Percentiles rank a stretch among this genome's conserved stretches.
Conservation (phyloP, 2,329 filamentous ascomycete genomes). For the Didymella keratinophila region DNA sequence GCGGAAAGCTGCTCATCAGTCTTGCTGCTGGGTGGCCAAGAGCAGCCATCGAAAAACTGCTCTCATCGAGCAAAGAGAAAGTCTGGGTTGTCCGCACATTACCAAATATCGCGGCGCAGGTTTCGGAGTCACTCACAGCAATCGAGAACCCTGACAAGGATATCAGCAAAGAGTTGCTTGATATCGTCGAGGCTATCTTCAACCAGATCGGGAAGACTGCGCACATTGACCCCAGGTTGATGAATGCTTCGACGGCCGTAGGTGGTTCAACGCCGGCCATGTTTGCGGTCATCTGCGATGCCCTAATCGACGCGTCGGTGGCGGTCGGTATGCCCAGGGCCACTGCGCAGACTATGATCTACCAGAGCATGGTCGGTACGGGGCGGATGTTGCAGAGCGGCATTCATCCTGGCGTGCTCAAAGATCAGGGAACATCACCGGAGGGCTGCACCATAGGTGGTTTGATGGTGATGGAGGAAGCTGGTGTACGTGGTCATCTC, state of each 20-base stretch:
- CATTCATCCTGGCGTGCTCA: slow-evolving; percentile 38
- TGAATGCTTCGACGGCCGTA: slow-evolving; percentile 42
- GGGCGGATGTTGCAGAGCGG: slow-evolving; percentile 43
- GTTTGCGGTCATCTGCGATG: slow-evolving; percentile 44
- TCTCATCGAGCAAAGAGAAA: slow-evolving; percentile 24
- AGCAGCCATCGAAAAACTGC: slow-evolving; percentile 51
- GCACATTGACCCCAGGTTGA: slow-evolving; percentile 31
- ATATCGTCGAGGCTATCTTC: slow-evolving; percentile 35
- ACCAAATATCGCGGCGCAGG: slow-evolving; percentile 56
- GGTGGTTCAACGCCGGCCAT: slow-evolving; percentile 45
- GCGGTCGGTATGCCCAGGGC: slow-evolving; percentile 38
- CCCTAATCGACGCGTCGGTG: slow-evolving; percentile 42
- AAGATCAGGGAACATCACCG: slow-evolving; percentile 41
- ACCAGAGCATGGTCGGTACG: slow-evolving; percentile 44
- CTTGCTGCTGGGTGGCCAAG: slow-evolving; percentile 61
- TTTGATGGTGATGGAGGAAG: slow-evolving; percentile 46
- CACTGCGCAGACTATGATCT: slow-evolving; percentile 40
- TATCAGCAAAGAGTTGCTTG: slow-evolving; percentile 26
- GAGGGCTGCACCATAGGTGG: slow-evolving; percentile 48
- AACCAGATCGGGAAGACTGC: slow-evolving; percentile 34
- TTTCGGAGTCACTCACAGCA: slow-evolving; percentile 54
- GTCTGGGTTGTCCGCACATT: slow-evolving; percentile 52
- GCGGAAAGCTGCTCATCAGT: slow-evolving; percentile 60
- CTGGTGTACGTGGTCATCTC: slow-evolving; percentile 36
- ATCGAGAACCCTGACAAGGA: slow-evolving; percentile 36